Conservation (phyloP, 2,329 filamentous ascomycete genomes). For the Chrysoporthe puriensis region DNA sequence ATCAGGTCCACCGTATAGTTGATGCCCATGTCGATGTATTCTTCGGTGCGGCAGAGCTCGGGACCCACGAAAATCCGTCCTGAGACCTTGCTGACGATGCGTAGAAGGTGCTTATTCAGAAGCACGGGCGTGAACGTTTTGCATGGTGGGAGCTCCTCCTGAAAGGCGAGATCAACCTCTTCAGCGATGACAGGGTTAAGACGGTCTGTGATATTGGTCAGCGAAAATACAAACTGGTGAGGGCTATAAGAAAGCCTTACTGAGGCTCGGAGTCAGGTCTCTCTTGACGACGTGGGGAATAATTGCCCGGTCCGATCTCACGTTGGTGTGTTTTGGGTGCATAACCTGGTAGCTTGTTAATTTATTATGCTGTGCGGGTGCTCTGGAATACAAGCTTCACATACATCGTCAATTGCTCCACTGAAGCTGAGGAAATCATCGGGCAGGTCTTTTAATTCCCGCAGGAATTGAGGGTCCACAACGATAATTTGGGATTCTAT, state of each 20-base stretch:
- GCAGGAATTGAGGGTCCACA: slow-evolving; percentile 16
- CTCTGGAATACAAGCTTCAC: not conserved
- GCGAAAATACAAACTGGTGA: not conserved
- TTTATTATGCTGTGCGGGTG: not conserved
- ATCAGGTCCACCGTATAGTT: slow-evolving; percentile 51
- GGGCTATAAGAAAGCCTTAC: slow-evolving; percentile 2
- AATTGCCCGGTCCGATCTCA: slow-evolving; percentile 17
- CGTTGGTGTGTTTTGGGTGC: slow-evolving; percentile 25
- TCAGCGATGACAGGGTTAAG: slow-evolving; percentile 44
- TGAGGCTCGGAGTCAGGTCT: slow-evolving; percentile 23
- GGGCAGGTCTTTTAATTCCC: slow-evolving; percentile 25
- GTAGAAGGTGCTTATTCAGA: slow-evolving; percentile 46
- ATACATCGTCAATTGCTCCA: slow-evolving; percentile 22
- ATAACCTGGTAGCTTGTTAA: slow-evolving; percentile 16
- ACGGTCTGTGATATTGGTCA: slow-evolving; percentile 30
- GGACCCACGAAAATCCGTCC: slow-evolving; percentile 53
- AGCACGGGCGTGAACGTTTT: slow-evolving; percentile 46
- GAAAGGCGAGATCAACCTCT: slow-evolving; percentile 43
- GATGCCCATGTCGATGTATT: slow-evolving; percentile 51
- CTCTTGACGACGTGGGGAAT: slow-evolving; percentile 25
- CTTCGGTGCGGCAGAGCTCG: slow-evolving; percentile 48
- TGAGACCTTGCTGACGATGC: slow-evolving; percentile 50
- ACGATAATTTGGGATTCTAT: slow-evolving; percentile 20
- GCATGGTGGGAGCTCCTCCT: slow-evolving; percentile 40
- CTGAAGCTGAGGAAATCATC: slow-evolving; percentile 23